A percentile compares a stretch with the other conserved stretches of the same genome.
Evolutionary conservation across 768 basidiomycete genomes (phyloP).

Genomic region (Phaeotremella skinneri): DNA sequence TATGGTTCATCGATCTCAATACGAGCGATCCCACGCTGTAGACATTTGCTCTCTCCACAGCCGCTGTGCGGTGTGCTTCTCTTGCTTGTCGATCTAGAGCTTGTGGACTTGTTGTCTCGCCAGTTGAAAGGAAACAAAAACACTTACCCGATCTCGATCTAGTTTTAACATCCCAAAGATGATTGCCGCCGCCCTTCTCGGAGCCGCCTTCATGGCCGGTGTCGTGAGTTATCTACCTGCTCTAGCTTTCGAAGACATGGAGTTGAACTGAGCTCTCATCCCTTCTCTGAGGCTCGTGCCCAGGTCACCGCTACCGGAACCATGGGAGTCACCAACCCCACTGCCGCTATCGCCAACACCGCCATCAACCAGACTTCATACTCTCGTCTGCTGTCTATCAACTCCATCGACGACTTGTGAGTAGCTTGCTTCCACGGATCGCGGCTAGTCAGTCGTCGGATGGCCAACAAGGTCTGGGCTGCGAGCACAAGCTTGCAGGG

Average conservation of each 20-base stretch:
- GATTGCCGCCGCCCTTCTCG: slow-evolving; percentile 18
- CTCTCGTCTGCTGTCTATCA: slow-evolving; percentile 48
- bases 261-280: background rate
- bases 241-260: background rate
- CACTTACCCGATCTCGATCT: slow-evolving; percentile 11
- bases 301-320: slow-evolving; percentile 51
- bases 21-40: background rate
- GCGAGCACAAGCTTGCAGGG: too few relatives aligned
- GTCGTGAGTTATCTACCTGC: slow-evolving; percentile 16
- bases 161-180: slow-evolving; percentile 16
- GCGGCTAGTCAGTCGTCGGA: too few relatives aligned
- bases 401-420: slow-evolving; percentile 51
- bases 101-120: background rate
- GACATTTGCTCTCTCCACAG: background rate
- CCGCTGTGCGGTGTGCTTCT: background rate
- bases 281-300: slow-evolving; percentile 23
- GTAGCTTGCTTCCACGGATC: too few relatives aligned
- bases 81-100: background rate
- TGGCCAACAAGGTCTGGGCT: too few relatives aligned
- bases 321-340: slow-evolving; percentile 46
- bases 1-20: background rate
- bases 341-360: slow-evolving; percentile 43
- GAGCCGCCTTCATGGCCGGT: slow-evolving; percentile 33
- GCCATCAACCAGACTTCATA: slow-evolving; percentile 50
- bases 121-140: background rate